Evolutionary conservation across 768 basidiomycete species (phyloP), one percentile per base, ranked within the genome.

Genomic region (Lactarius tabidus): DNA sequence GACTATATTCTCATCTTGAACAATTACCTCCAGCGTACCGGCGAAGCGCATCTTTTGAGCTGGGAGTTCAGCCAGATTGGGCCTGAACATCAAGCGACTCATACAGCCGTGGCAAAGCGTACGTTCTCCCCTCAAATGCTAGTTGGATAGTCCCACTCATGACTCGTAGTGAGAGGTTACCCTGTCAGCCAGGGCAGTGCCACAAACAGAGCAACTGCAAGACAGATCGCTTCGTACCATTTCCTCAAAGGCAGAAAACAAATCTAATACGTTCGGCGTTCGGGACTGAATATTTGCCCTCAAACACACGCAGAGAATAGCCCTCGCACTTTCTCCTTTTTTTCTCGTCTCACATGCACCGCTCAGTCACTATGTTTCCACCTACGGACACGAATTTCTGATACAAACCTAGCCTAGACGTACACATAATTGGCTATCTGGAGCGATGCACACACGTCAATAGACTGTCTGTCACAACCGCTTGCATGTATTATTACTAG

Each of bases 1-100:
- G 67, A 68, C 54, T 68, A 68, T 29, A 58, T 68, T 38, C 67
- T 68, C 57, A 60, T 68, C 52, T 58, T 68, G 41, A 68, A 68
- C 53, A 68, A 67, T n/a, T 62, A 68, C 65, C 53, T 68, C 29
- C 67, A 68, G 26, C 43, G 41, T 38, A 68, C 65, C 7, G 65
- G 67, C 17, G 65, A 68, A 55, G 60, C 41, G 31, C 56, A 57
- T 41, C 57, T 67, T 4, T 38, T 68, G 31, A 67, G 59, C 53
- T 68, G 67, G 67, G 67, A 67, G 60, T 68, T 61, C 31, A 48
- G 58, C 57, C 65, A 66, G 52, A 51, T n/a, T 15, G 67, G 67
- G 10, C 67, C 67, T 31, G 60, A 63, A 57, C 67, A 68, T 67
- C 67, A 68, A 53, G 57, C 58, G 7, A 68, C 57, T 20, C 67